phyloP scores from a whole-genome alignment of 805 yeast species.

The Wickerhamiella hasegawae region DNA sequence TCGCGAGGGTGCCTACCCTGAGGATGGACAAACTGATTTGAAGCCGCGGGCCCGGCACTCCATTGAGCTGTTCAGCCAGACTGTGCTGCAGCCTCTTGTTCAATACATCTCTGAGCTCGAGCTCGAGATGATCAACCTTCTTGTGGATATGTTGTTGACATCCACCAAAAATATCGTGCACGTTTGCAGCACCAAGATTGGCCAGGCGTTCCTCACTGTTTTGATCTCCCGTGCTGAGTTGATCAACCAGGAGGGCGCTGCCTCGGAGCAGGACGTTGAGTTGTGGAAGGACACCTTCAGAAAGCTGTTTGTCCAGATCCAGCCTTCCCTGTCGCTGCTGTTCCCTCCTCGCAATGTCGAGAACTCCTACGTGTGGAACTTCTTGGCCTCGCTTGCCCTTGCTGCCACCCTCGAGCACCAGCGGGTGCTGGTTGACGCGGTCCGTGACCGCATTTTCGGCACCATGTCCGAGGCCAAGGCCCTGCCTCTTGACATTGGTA shows the following conservation, averaged over 20 bases:
- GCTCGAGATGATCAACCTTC: constrained; percentile 62
- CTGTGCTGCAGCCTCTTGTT: constrained; percentile 72
- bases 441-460: constrained; percentile 82
- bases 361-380: constrained; percentile 89
- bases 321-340: constrained; percentile 56
- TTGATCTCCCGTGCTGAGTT: constrained; percentile 82
- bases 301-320: constrained; percentile 60
- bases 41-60: constrained; percentile 33
- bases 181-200: constrained; percentile 46
- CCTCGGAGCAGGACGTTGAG: constrained; percentile 26
- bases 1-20: constrained; percentile 55
- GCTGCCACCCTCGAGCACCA: constrained; percentile 82
- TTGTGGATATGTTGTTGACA: constrained; percentile 52
- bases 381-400: constrained; percentile 80
- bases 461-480: constrained; percentile 60
- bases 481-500: constrained; percentile 33
- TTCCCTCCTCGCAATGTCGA: constrained; percentile 62
- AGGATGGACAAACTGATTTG: constrained; percentile 16
- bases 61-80: constrained; percentile 62
- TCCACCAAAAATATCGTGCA: constrained; percentile 45
- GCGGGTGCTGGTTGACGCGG: constrained; percentile 85
- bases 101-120: constrained; percentile 69
- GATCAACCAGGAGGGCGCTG: constrained; percentile 63
- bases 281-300: constrained; percentile 75
- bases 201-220: constrained; percentile 78